These are phyloP conservation scores for Leccinum pellstonianum DNA, from an alignment of 768 basidiomycete genomes.

Conservation along the genomic window DNA sequence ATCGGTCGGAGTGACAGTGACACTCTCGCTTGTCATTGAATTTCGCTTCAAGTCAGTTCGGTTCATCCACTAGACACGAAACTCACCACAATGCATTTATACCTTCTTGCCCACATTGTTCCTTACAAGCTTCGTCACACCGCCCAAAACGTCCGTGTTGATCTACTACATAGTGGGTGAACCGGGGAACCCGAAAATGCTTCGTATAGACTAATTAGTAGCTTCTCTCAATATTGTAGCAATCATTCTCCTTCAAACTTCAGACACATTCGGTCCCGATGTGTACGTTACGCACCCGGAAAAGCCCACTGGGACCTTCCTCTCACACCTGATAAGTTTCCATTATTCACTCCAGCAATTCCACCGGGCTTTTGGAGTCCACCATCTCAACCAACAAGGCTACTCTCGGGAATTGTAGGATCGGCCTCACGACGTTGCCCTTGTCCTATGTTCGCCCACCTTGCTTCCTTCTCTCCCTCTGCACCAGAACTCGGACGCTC, in stretches of 20 bases:
- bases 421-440: constrained; percentile 29
- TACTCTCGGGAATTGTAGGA: constrained; percentile 36
- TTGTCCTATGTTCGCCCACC: constrained; percentile 31
- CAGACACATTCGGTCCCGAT: constrained; percentile 12
- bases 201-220: no score
- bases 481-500: neutral
- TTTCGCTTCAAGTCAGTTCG: no score
- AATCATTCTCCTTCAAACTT: constrained; percentile 7
- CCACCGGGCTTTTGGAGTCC: constrained; percentile 49
- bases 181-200: no score
- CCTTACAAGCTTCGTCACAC: no score
- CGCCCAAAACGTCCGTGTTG: no score
- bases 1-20: neutral
- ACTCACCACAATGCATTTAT: no score
- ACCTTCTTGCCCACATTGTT: no score
- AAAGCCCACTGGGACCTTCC: constrained; percentile 24
- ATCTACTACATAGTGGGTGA: no score
- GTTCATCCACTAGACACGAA: no score
- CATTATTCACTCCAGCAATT: constrained; percentile 32
- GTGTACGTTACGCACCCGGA: constrained; percentile 17
- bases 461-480: neutral
- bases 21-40: neutral
- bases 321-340: constrained; percentile 22
- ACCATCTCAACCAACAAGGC: constrained; percentile 33
- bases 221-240: constrained; percentile 9